These are phyloP conservation scores for Stephania japonica DNA, from an alignment of 164 flowering plant species.

Conservation along the genomic window DNA sequence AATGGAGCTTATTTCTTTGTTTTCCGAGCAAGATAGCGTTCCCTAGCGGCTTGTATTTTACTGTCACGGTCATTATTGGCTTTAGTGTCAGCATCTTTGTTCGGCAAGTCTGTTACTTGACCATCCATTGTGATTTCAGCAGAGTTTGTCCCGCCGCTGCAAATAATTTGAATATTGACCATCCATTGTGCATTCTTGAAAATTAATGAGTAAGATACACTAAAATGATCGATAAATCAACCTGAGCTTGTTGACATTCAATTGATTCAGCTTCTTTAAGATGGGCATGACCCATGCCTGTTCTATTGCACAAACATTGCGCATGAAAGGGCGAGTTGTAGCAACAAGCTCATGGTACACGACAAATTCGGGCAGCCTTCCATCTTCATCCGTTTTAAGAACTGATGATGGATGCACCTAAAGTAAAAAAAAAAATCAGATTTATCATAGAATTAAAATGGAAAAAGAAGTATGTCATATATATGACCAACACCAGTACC, in stretches of 20 bases:
- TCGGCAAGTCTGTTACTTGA: conserved; percentile 21
- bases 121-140: conserved; percentile 20
- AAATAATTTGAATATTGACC: not conserved
- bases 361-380: conserved; percentile 61
- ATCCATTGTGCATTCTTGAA: not conserved
- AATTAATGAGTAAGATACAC: not conserved
- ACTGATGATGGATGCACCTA: conserved; percentile 94
- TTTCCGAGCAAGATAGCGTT: conserved; percentile 54
- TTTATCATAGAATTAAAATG: not conserved
- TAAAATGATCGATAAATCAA: conserved; percentile 14
- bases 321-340: conserved; percentile 66
- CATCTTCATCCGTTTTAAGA: conserved; percentile 68
- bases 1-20: conserved; percentile 20
- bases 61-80: conserved; percentile 39
- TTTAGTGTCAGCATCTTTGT: conserved; percentile 24
- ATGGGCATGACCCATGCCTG: conserved; percentile 69
- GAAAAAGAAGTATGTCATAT: not conserved
- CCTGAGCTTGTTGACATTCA: conserved; percentile 68
- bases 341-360: conserved; percentile 65
- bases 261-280: conserved; percentile 57
- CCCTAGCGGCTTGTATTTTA: conserved; percentile 59
- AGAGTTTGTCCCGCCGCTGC: conserved; percentile 44
- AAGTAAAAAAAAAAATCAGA: not conserved
- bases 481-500: conserved; percentile 27
- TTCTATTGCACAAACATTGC: conserved; percentile 66